Percentiles rank a stretch among this genome's conserved stretches.
Conservation (phyloP, 208 protist species). For the Kentomonas sorsogonicus region DNA sequence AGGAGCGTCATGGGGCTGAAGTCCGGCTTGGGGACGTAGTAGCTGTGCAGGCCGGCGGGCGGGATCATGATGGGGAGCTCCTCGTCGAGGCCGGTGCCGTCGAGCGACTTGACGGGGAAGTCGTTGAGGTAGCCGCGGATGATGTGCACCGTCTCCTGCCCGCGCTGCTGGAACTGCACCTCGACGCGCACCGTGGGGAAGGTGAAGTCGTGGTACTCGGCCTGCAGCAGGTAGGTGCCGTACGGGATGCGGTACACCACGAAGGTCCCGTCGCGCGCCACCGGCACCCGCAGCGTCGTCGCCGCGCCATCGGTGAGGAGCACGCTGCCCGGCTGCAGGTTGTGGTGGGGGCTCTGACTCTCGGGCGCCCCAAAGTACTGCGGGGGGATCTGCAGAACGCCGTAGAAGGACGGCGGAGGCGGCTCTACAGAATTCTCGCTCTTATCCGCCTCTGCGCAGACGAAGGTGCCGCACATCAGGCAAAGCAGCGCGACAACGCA, state of each 20-base stretch:
- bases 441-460: no score
- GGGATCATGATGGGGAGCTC: constrained; percentile 65
- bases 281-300: constrained; percentile 39
- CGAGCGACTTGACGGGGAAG: constrained; percentile 45
- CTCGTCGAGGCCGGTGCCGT: constrained; percentile 65
- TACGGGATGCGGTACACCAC: constrained; percentile 63
- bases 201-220: constrained; percentile 73
- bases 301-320: constrained; percentile 51
- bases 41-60: constrained; percentile 31
- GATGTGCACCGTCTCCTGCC: constrained; percentile 20
- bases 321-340: constrained; percentile 62
- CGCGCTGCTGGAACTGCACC: constrained; percentile 47
- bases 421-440: no score
- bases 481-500: no score
- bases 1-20: constrained; percentile 54
- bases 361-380: constrained; percentile 42
- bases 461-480: no score
- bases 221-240: constrained; percentile 77
- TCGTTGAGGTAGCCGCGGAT: constrained; percentile 68
- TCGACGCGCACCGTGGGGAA: constrained; percentile 75
- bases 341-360: constrained; percentile 36
- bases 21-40: constrained; percentile 75
- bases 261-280: constrained; percentile 64
- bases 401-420: no score
- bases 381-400: constrained; percentile 44